phyloP scores from a whole-genome alignment of 345 rosid species.

The Euphorbia lathyris region DNA sequence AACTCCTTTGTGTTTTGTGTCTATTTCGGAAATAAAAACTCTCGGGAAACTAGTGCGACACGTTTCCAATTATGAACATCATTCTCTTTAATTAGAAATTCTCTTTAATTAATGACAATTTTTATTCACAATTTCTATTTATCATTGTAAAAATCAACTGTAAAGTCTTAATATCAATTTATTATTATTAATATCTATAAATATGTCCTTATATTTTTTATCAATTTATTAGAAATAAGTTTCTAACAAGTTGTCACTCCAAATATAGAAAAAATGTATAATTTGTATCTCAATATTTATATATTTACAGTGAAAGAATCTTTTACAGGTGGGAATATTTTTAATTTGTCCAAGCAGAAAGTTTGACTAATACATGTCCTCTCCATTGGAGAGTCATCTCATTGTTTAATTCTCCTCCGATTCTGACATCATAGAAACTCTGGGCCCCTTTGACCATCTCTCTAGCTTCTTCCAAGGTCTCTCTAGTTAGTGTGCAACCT shows the following conservation, averaged over 20 bases:
- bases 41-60: too few species aligned
- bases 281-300: not conserved
- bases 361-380: conserved; percentile 19
- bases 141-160: too few species aligned
- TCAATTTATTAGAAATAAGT: too few species aligned
- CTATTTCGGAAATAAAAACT: too few species aligned
- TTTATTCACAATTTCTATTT: too few species aligned
- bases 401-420: conserved; percentile 33
- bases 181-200: too few species aligned
- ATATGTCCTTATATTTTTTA: too few species aligned
- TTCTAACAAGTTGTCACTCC: not conserved
- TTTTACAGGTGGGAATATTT: not conserved
- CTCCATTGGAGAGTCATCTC: conserved; percentile 37
- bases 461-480: conserved; percentile 34
- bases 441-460: conserved; percentile 34
- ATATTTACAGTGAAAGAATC: not conserved
- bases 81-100: too few species aligned
- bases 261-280: not conserved
- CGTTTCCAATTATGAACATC: too few species aligned
- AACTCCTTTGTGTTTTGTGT: too few species aligned
- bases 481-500: conserved; percentile 26
- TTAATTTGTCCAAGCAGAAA: conserved; percentile 37
- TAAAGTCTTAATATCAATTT: too few species aligned
- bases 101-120: too few species aligned
- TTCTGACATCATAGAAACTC: conserved; percentile 33